Percentiles rank a stretch among this genome's conserved stretches.
Evolutionary conservation across 164 flowering plant genomes (phyloP).

Genomic region (Umbilicus rupestris): DNA sequence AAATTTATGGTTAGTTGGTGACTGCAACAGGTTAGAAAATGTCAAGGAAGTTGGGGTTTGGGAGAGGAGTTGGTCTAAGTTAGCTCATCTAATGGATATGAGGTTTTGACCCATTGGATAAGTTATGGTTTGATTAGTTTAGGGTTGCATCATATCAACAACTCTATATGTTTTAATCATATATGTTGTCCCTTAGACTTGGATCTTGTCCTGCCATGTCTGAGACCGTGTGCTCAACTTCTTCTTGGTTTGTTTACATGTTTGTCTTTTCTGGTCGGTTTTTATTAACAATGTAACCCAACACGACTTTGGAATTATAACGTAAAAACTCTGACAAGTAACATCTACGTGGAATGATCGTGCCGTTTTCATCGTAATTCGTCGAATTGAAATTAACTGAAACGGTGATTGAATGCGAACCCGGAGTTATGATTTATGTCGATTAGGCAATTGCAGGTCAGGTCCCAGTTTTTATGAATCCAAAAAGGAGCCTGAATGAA

Average conservation of each 20-base stretch:
- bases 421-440: too few relatives aligned
- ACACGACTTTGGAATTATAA: neutral
- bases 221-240: neutral
- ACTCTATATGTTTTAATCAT: neutral
- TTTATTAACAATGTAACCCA: too few relatives aligned
- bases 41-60: neutral
- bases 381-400: too few relatives aligned
- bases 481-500: neutral
- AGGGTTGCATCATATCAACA: neutral
- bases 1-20: neutral
- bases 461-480: too few relatives aligned
- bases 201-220: neutral
- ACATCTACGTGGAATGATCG: too few relatives aligned
- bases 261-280: too few relatives aligned
- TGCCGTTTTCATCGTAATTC: too few relatives aligned
- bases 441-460: too few relatives aligned
- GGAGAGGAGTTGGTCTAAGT: neutral
- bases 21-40: conserved; percentile 1
- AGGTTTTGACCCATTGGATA: neutral
- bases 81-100: conserved; percentile 2
- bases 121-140: neutral
- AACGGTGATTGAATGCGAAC: too few relatives aligned
- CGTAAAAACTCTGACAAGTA: too few relatives aligned
- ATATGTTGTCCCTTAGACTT: neutral
- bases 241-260: neutral